Evolutionary conservation across 306 rosid species (phyloP).

Genomic region (Neltuma alba): DNA sequence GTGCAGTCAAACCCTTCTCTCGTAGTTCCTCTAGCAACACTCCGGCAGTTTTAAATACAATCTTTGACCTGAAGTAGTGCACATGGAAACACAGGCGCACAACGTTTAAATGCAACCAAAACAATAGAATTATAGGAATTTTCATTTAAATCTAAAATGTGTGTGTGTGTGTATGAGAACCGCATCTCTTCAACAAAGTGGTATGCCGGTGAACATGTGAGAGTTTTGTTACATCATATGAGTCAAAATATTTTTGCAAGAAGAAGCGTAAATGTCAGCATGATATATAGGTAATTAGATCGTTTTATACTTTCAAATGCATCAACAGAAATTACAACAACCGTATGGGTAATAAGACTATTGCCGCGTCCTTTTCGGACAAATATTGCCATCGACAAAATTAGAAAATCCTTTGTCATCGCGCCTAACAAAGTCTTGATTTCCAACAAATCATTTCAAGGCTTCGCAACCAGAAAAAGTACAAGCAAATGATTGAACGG

Average conservation of each 20-base stretch:
- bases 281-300: constrained; percentile 3
- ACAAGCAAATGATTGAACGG: constrained; percentile 14
- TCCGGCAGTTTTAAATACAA: constrained; percentile 92
- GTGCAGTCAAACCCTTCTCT: constrained; percentile 73
- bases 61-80: constrained; percentile 58
- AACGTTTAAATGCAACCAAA: not conserved
- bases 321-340: not conserved
- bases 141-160: no score
- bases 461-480: constrained; percentile 4
- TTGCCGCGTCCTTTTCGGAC: not conserved
- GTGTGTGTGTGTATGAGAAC: not conserved
- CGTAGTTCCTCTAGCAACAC: constrained; percentile 87
- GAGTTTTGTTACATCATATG: constrained; percentile 11
- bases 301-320: not conserved
- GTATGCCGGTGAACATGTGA: constrained; percentile 2
- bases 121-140: constrained; percentile 10
- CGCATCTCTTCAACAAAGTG: constrained; percentile 4
- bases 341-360: not conserved
- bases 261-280: constrained; percentile 2
- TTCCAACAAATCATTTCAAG: constrained; percentile 5
- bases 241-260: not conserved
- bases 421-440: not conserved
- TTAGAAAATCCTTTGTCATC: not conserved
- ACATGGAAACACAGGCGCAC: constrained; percentile 1
- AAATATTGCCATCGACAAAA: not conserved